A percentile compares a stretch with the other conserved stretches of the same genome.
These are phyloP conservation scores for Mortierella sp. DNA, from an alignment of 371 early-diverging fungal species.

Conservation along the genomic window DNA sequence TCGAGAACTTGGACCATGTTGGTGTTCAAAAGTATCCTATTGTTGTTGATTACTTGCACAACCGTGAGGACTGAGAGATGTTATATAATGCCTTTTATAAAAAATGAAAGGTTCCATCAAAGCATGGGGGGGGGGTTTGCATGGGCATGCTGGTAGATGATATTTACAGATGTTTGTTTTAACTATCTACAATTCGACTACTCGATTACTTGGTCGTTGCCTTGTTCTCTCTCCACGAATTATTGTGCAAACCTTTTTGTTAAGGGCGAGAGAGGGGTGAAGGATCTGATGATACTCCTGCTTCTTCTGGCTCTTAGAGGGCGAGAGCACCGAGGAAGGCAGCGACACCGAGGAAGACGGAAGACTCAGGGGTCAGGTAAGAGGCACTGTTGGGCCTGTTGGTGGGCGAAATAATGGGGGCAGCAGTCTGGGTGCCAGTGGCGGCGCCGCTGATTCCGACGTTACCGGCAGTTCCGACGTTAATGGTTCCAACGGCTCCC, in stretches of 20 bases:
- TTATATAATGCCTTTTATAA: neutral
- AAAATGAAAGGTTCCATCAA: neutral
- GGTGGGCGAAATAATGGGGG: conserved; percentile 12
- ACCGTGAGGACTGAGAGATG: conserved; percentile 27
- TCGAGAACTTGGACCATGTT: conserved; percentile 46
- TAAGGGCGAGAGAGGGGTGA: neutral
- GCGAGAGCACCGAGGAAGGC: conserved; percentile 36
- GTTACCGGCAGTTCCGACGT: neutral
- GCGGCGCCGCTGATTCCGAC: neutral
- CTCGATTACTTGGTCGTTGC: neutral
- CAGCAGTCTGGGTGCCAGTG: conserved; percentile 12
- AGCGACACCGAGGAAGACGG: conserved; percentile 24
- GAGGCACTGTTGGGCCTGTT: neutral
- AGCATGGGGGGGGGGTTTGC: neutral
- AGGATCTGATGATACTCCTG: too few species aligned
- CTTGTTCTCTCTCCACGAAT: conserved; percentile 1
- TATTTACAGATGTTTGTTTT: neutral
- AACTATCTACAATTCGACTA: neutral
- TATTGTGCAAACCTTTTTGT: neutral
- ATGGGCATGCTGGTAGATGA: neutral
- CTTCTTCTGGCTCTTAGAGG: conserved; percentile 14
- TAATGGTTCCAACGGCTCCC: conserved; percentile 30
- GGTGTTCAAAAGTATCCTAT: conserved; percentile 42
- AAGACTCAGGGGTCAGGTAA: conserved; percentile 18
- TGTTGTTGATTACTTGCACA: conserved; percentile 27